Percentiles rank a stretch among this genome's conserved stretches.
Evolutionary conservation across 495 filamentous ascomycete genomes (phyloP).

Genomic region (Aspergillus affinis): DNA sequence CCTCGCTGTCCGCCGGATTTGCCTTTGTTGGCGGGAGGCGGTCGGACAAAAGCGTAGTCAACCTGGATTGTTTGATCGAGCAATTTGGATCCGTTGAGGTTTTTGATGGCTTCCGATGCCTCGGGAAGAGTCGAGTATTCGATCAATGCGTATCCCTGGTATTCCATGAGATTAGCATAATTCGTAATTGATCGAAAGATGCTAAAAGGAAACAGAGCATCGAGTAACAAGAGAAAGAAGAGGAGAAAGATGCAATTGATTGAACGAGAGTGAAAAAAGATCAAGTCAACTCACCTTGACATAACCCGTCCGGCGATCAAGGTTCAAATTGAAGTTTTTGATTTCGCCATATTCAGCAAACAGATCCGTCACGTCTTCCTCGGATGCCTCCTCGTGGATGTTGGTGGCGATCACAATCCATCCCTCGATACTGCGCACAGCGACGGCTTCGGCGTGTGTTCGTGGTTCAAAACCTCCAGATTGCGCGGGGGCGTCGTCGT

Average conservation of each 20-base stretch:
- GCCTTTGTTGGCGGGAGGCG: conserved; percentile 69
- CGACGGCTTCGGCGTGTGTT: conserved; percentile 77
- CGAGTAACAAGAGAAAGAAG: neutral
- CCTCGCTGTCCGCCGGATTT: conserved; percentile 53
- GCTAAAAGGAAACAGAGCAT: neutral
- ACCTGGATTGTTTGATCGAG: conserved; percentile 90
- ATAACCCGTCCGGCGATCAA: conserved; percentile 94
- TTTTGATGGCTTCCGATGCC: conserved; percentile 81
- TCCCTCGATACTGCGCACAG: conserved; percentile 96
- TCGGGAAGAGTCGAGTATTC: conserved; percentile 89
- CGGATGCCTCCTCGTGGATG: conserved; percentile 95
- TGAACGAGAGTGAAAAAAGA: neutral
- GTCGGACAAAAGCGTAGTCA: conserved; percentile 96
- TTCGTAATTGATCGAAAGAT: neutral
- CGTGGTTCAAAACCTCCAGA: conserved; percentile 63
- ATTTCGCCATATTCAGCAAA: conserved; percentile 98
- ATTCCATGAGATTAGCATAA: conserved; percentile 12
- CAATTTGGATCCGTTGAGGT: conserved; percentile 75
- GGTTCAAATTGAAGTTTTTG: conserved; percentile 92
- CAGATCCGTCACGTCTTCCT: conserved; percentile 91
- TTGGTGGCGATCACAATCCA: conserved; percentile 98
- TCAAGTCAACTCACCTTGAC: conserved; percentile 71
- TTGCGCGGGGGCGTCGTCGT: conserved; percentile 46
- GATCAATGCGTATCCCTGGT: conserved; percentile 87
- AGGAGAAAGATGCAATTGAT: conserved; percentile 6